Evolutionary conservation across 108 stramenopile genomes (phyloP), one percentile per base, ranked within the genome.

Genomic region (Cyclostephanos tholiformis): DNA sequence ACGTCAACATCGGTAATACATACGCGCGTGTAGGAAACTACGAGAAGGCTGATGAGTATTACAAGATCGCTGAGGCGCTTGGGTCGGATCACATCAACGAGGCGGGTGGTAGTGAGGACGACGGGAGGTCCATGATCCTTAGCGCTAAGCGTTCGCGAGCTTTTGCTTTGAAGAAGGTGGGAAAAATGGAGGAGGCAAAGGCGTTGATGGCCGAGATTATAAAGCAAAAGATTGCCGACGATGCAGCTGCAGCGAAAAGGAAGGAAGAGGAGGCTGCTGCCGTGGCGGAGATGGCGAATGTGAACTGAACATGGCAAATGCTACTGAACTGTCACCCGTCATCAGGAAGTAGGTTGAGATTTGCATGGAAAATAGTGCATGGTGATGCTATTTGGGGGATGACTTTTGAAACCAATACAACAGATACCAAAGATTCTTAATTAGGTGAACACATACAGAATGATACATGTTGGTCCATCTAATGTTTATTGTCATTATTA

Each of bases 1-100:
- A 81, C 63, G 82, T 96, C 38, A 96, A 96, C 76, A 91, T 96
- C 67, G 95, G 95, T 57, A 94, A 96, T 74, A 92, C 95, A 0
- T 90, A 67, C 76, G 90, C 87, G 22, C 79, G 91, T 19, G 66
- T 78, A 48, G 95, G 92, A 38, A 70, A 94, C 62, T 92, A 79
- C 71, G 90, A 74, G 11, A 83, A 80, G 60, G 95, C 92, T 6
- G 71, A 89, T 62, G 88, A 86, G 63, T 71, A 83, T 36, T 96
- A 92, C 72, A 75, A 74, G 25, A 74, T 84, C 43, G 92, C 92
- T 11, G 92, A 94, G 63, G 58, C 76, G 44, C 79, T 93, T 29
- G 95, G 95, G 20, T 77, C 68, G 2, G 95, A 96, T 61, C 95
- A 96, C 71, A 66, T 92, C 53, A 76, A 77, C n/a, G 86, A 84